Percentiles rank a stretch among this genome's conserved stretches.
Conservation (phyloP, 176 grass and related monocot genomes). For the Calamus simplicifolius region DNA sequence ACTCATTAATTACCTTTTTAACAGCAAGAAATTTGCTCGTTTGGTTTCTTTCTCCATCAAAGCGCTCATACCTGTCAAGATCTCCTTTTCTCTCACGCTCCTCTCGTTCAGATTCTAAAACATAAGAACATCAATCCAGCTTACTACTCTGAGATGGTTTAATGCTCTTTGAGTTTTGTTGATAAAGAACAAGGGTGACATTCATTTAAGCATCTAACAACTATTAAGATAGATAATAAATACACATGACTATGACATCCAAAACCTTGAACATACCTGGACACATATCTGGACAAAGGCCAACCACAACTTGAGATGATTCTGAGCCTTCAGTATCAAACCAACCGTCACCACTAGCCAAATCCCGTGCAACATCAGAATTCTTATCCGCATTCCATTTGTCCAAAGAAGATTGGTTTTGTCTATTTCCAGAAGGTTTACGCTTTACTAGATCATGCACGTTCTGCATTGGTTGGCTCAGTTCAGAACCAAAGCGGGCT, state of each 20-base stretch:
- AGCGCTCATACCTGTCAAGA: slow-evolving; percentile 84
- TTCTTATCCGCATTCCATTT: slow-evolving; percentile 11
- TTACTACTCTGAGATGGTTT: not conserved
- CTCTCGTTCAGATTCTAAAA: slow-evolving; percentile 70
- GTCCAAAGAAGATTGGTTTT: slow-evolving; percentile 30
- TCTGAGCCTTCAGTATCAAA: slow-evolving; percentile 38
- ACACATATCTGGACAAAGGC: slow-evolving; percentile 92
- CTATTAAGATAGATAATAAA: not conserved
- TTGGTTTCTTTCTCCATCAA: slow-evolving; percentile 88
- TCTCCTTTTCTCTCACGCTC: slow-evolving; percentile 98
- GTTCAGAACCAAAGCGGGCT: slow-evolving; percentile 73
- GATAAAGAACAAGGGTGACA: not conserved
- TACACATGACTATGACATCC: no score
- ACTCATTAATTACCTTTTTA: slow-evolving; percentile 66
- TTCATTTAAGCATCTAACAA: not conserved
- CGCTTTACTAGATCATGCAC: slow-evolving; percentile 30
- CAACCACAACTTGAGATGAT: slow-evolving; percentile 46
- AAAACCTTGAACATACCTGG: slow-evolving; percentile 38
- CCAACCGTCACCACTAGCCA: slow-evolving; percentile 8
- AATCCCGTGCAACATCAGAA: slow-evolving; percentile 1
- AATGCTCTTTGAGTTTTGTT: slow-evolving; percentile 5
- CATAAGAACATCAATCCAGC: not conserved
- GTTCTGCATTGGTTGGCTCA: slow-evolving; percentile 54
- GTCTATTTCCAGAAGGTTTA: slow-evolving; percentile 33
- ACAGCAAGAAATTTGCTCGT: slow-evolving; percentile 81